Conservation (phyloP, 345 rosid genomes). For the Murraya koenigii region DNA sequence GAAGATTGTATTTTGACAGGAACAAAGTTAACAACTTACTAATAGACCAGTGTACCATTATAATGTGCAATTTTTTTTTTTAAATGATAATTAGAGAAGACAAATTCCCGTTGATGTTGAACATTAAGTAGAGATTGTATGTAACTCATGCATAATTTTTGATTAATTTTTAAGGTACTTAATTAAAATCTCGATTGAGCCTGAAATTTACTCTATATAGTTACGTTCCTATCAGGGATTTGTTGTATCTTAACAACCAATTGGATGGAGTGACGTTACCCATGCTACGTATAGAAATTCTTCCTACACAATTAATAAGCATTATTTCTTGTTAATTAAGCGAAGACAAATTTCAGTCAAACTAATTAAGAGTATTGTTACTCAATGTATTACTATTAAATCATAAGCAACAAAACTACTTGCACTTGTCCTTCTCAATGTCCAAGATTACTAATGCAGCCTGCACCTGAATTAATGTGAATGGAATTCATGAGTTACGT, state of each 20-base stretch:
- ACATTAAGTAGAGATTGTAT: neutral
- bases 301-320: constrained; percentile 12
- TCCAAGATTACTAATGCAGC: neutral
- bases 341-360: constrained; percentile 30
- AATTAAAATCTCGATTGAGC: neutral
- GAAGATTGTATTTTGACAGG: neutral
- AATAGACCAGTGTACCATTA: no score
- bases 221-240: constrained; percentile 19
- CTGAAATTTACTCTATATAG: neutral
- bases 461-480: neutral
- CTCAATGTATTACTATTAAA: constrained; percentile 14
- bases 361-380: constrained; percentile 28
- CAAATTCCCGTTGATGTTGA: neutral
- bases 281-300: constrained; percentile 40
- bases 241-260: constrained; percentile 35
- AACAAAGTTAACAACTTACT: neutral
- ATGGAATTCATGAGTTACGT: constrained; percentile 24
- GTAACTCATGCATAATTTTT: constrained; percentile 6
- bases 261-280: constrained; percentile 30
- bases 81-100: neutral
- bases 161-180: constrained; percentile 24
- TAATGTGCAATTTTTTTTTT: neutral
- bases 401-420: constrained; percentile 20
- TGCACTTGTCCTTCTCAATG: constrained; percentile 14
- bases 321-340: constrained; percentile 19